Base-by-base conservation (phyloP, 2,329 filamentous ascomycete species). In the Aspergillus sergii region DNA sequence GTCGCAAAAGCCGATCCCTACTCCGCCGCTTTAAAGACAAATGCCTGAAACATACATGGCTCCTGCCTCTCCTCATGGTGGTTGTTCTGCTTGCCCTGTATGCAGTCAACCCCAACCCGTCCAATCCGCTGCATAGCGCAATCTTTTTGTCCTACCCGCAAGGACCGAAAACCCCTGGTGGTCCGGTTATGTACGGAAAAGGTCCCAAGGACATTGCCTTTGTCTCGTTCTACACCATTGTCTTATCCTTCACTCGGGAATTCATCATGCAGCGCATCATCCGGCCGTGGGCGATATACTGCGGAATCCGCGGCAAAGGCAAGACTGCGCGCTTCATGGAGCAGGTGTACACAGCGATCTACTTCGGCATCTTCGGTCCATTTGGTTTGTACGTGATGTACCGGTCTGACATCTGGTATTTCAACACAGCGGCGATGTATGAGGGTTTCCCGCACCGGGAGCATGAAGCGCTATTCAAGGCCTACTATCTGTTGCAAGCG, bases 321-420 rank as follows among this genome's bases (percentile, higher is more conserved):
- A 97, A 97, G 82, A 93, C 95, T 73, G 86, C 89, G 19, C 90
- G 94, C 39, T 97, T 97, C 84, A 95, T 97, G 92, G 94, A 98
- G 79, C 94, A 98, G 80, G 88, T 91, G 74, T 98, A 98, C 80
- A 97, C 94, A 1, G 94, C 93, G 30, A 82, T 97, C 59, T 97
- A 98, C 84, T 97, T 97, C 78, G 88, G 80, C 51, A 76, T 95
- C 62, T 89, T 96, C 62, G 93, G 93, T 1, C 93, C 93, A 1
- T 89, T 89, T 60, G 94, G 94, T 59, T 78, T 97, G 72, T 97
- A 91, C 76, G 91, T 97, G 76, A 97, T 98, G 94, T 91, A 86
- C 73, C 85, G 87, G 66, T 94, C 92, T n/a, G 90, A 93, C 9
- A 88, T 97, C 48, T 97, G 93, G 94, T 97, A 96, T 79, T 97